phyloP scores from a whole-genome alignment of 371 early-diverging fungal species.

The Mucor velutinosus region DNA sequence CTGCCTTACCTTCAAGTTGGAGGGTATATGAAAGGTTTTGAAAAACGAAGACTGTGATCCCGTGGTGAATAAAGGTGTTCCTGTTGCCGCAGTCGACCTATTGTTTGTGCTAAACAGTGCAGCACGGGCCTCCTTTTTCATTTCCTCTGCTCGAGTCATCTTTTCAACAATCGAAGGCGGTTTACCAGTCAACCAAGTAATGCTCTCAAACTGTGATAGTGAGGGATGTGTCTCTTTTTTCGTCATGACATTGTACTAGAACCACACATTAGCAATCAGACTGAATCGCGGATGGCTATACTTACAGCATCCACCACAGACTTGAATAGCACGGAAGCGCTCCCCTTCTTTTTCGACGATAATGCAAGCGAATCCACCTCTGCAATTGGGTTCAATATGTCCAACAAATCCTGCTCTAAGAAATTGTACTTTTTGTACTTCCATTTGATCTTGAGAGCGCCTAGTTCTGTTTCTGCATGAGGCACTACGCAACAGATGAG shows the following conservation, averaged over 20 bases:
- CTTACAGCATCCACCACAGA: constrained; percentile 53
- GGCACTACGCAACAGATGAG: constrained; percentile 11
- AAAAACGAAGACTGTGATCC: constrained; percentile 31
- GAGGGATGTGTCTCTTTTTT: constrained; percentile 40
- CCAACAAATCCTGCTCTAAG: constrained; percentile 29
- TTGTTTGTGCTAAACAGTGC: constrained; percentile 17
- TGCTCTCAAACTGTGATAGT: constrained; percentile 38
- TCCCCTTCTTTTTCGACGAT: constrained; percentile 42
- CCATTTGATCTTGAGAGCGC: constrained; percentile 51
- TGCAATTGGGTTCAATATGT: constrained; percentile 30
- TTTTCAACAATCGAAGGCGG: constrained; percentile 48
- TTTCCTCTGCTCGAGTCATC: constrained; percentile 31
- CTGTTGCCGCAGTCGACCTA: constrained; percentile 21
- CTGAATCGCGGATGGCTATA: not conserved
- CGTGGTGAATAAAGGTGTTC: constrained; percentile 37
- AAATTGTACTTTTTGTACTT: constrained; percentile 44
- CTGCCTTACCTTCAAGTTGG: constrained; percentile 19
- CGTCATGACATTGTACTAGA: constrained; percentile 44
- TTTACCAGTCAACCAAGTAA: constrained; percentile 46
- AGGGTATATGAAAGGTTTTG: constrained; percentile 33
- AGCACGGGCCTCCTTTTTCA: constrained; percentile 34
- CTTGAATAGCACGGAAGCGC: constrained; percentile 46
- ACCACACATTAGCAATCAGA: not conserved
- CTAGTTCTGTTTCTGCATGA: constrained; percentile 40
- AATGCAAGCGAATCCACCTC: constrained; percentile 41